A percentile compares a stretch with the other conserved stretches of the same genome.
Conservation (phyloP, 805 yeast species). For the Candida pseudoglaebosa region DNA sequence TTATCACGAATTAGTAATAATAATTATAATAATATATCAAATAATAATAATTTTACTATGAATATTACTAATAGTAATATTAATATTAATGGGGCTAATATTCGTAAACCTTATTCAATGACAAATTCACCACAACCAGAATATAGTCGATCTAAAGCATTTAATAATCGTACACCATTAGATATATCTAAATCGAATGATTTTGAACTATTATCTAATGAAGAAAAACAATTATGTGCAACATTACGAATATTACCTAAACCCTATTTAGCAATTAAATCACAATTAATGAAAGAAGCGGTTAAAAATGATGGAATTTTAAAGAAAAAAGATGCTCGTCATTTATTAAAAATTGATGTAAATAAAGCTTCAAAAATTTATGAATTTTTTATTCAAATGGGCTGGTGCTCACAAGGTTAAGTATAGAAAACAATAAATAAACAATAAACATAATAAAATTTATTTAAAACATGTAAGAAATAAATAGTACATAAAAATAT, state of each 20-base stretch:
- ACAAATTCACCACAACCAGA: conserved; percentile 38
- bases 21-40: conserved; percentile 7
- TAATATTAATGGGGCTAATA: conserved; percentile 15
- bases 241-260: conserved; percentile 84
- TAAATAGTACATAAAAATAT: too few relatives aligned
- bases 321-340: conserved; percentile 83
- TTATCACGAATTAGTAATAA: conserved; percentile 17
- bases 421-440: too few relatives aligned
- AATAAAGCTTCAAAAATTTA: conserved; percentile 82
- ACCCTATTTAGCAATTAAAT: conserved; percentile 90
- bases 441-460: too few relatives aligned
- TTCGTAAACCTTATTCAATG: conserved; percentile 16
- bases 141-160: conserved; percentile 36
- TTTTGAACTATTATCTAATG: conserved; percentile 75
- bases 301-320: conserved; percentile 78
- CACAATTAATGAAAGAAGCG: conserved; percentile 81
- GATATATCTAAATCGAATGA: conserved; percentile 80
- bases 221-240: conserved; percentile 82
- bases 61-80: conserved; percentile 8
- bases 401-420: conserved; percentile 63
- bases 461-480: neutral
- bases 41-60: conserved; percentile 16
- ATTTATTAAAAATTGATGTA: conserved; percentile 77
- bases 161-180: conserved; percentile 47
- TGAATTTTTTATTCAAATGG: conserved; percentile 89